Percentiles rank a stretch among this genome's conserved stretches.
phyloP scores from a whole-genome alignment of 1,284 basidiomycete species.

The Ceratobasidium sp. region DNA sequence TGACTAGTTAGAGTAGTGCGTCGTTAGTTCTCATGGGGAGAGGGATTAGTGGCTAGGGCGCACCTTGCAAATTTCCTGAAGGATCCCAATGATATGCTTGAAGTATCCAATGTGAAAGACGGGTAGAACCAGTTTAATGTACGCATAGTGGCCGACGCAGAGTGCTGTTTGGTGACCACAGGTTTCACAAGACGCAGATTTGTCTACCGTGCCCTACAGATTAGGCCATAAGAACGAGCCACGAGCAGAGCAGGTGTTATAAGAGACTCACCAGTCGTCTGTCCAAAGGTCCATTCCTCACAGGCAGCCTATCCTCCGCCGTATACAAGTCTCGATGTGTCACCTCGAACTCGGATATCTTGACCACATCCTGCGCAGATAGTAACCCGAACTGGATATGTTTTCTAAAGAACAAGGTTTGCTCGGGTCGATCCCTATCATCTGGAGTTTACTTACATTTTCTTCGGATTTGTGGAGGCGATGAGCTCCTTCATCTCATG shows the following conservation, averaged over 20 bases:
- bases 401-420: slow-evolving; percentile 66
- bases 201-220: slow-evolving; percentile 91
- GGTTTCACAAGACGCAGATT: slow-evolving; percentile 91
- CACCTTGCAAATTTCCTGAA: slow-evolving; percentile 97
- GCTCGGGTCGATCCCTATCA: slow-evolving; percentile 10
- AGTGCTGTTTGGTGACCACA: slow-evolving; percentile 93
- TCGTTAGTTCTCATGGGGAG: neutral
- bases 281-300: slow-evolving; percentile 92
- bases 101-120: slow-evolving; percentile 99
- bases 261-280: slow-evolving; percentile 74
- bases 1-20: slow-evolving; percentile 64
- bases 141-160: slow-evolving; percentile 98
- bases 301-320: slow-evolving; percentile 77
- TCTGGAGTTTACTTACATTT: slow-evolving; percentile 43
- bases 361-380: slow-evolving; percentile 92
- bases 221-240: neutral
- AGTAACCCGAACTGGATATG: slow-evolving; percentile 93
- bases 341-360: slow-evolving; percentile 93
- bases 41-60: slow-evolving; percentile 45
- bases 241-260: slow-evolving; percentile 6
- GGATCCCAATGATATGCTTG: slow-evolving; percentile 91
- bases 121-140: slow-evolving; percentile 94
- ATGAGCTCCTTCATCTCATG: slow-evolving; percentile 84
- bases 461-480: slow-evolving; percentile 43
- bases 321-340: slow-evolving; percentile 92